A percentile compares a stretch with the other conserved stretches of the same genome.
Evolutionary conservation across 139 green algal species (phyloP).

Genomic region (Volvox africanus): DNA sequence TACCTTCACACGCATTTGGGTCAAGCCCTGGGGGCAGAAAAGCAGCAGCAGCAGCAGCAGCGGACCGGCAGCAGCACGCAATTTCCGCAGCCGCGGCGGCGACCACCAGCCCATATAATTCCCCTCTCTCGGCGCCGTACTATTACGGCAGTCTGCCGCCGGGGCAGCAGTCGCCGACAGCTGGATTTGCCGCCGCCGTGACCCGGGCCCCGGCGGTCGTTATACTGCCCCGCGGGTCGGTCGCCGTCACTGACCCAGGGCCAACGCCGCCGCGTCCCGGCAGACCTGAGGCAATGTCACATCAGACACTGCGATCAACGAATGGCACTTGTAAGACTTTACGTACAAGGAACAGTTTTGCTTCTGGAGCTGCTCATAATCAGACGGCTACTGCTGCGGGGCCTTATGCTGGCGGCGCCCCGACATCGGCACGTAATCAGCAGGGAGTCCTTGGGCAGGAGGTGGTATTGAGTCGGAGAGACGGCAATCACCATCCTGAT

Average conservation of each 20-base stretch:
- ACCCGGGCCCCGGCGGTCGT: too few species aligned
- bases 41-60: neutral
- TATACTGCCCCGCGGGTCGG: too few species aligned
- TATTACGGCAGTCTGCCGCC: slow-evolving; percentile 31
- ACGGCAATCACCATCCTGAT: neutral
- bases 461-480: too few species aligned
- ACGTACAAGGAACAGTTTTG: neutral
- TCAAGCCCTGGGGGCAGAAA: too few species aligned
- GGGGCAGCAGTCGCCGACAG: neutral
- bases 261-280: too few species aligned
- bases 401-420: too few species aligned
- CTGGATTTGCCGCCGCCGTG: neutral
- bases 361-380: too few species aligned
- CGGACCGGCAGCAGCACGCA: neutral
- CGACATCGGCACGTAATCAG: too few species aligned
- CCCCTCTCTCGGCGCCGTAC: neutral
- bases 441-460: neutral
- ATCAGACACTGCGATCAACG: neutral
- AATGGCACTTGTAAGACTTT: neutral
- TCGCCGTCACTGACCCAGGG: neutral
- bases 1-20: too few species aligned
- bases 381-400: too few species aligned
- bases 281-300: neutral
- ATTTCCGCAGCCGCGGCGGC: neutral
- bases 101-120: neutral